Percentiles rank a stretch among this genome's conserved stretches.
These are phyloP conservation scores for Claviceps pazoutovae DNA, from an alignment of 2,329 filamentous ascomycete species.

Conservation along the genomic window DNA sequence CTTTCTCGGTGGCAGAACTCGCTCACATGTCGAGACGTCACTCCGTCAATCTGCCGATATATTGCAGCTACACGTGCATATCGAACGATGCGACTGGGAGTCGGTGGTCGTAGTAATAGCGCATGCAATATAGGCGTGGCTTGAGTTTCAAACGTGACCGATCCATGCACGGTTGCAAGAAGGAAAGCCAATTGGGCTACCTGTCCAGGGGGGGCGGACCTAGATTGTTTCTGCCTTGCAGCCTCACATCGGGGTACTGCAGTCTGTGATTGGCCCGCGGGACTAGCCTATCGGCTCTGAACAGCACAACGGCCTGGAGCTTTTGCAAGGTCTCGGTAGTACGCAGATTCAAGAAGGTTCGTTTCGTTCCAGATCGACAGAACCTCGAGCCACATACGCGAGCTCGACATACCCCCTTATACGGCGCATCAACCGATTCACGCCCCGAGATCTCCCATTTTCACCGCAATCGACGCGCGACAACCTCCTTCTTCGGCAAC, in stretches of 20 bases:
- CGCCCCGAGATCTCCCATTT: too few relatives aligned
- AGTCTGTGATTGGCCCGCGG: conserved; percentile 16
- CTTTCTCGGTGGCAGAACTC: not conserved
- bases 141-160: too few relatives aligned
- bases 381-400: not conserved
- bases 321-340: conserved; percentile 4
- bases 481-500: not conserved
- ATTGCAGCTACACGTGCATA: not conserved
- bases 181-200: too few relatives aligned
- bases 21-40: not conserved
- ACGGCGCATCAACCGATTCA: too few relatives aligned
- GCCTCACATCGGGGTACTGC: conserved; percentile 16
- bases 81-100: not conserved
- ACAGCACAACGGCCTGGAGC: conserved; percentile 11
- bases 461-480: too few relatives aligned
- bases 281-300: conserved; percentile 4
- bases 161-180: too few relatives aligned
- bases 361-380: not conserved
- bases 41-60: too few relatives aligned
- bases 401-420: too few relatives aligned
- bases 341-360: not conserved
- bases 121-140: not conserved
- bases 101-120: not conserved
- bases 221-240: conserved; percentile 22
- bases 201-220: not conserved